Percentiles rank a stretch among this genome's conserved stretches.
Conservation (phyloP, 139 green algal genomes). For the Raphidocelis subcapitata region DNA sequence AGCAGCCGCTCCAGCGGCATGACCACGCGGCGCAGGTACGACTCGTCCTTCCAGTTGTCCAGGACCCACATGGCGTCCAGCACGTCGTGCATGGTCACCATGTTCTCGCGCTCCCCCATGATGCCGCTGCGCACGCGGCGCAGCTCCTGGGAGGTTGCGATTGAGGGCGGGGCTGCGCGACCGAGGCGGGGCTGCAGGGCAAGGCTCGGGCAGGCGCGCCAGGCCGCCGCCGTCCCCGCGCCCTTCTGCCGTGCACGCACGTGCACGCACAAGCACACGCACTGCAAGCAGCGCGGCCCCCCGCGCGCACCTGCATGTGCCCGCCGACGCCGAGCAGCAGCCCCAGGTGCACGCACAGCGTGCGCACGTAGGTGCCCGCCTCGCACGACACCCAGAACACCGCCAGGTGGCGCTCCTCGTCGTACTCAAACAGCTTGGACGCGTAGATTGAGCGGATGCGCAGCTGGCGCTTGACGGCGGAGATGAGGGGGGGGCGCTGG, state of each 20-base stretch:
- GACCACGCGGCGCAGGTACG: conserved; percentile 89
- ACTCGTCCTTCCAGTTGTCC: conserved; percentile 94
- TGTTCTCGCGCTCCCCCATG: conserved; percentile 96
- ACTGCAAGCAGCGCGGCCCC: background rate
- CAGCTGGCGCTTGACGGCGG: conserved; percentile 97
- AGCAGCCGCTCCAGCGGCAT: conserved; percentile 97
- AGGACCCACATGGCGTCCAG: conserved; percentile 94
- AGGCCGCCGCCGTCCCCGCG: too few relatives aligned
- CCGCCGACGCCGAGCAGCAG: conserved; percentile 94
- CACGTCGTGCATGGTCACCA: conserved; percentile 99
- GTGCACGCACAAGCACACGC: background rate
- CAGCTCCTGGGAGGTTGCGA: conserved; percentile 79
- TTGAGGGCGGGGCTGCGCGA: background rate
- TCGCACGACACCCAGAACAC: conserved; percentile 98
- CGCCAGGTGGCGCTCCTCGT: conserved; percentile 90
- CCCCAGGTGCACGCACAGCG: conserved; percentile 97
- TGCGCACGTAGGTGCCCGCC: conserved; percentile 97
- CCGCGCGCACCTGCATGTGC: conserved; percentile 85
- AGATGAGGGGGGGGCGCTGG: conserved; percentile 97
- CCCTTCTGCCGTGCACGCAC: background rate
- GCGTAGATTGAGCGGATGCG: conserved; percentile 97
- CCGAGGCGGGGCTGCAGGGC: background rate
- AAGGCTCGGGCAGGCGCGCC: too few relatives aligned
- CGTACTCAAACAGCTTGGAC: conserved; percentile 93
- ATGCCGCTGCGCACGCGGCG: conserved; percentile 93